Percentiles rank a stretch among this genome's conserved stretches.
Evolutionary conservation across 495 filamentous ascomycete genomes (phyloP).

Genomic region (Talaromyces ruber): DNA sequence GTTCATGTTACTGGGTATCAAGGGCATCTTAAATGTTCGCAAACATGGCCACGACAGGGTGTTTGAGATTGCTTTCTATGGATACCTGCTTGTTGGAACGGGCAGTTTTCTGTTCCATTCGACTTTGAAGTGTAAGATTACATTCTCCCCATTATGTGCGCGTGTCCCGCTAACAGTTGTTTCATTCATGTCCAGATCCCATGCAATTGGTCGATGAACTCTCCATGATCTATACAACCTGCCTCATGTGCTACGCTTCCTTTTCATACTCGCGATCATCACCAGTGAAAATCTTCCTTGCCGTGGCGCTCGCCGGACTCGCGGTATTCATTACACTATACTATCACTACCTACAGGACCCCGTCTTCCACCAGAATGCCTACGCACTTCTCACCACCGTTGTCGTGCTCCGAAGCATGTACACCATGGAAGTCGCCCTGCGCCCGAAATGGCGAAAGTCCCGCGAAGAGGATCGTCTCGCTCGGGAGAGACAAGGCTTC

Average conservation of each 20-base stretch:
- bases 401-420: slow-evolving; percentile 75
- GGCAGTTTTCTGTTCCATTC: slow-evolving; percentile 80
- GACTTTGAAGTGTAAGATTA: slow-evolving; percentile 63
- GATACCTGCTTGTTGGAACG: slow-evolving; percentile 71
- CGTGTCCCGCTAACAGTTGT: slow-evolving; percentile 10
- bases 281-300: slow-evolving; percentile 49
- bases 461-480: slow-evolving; percentile 33
- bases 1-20: slow-evolving; percentile 65
- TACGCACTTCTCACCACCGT: slow-evolving; percentile 74
- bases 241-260: slow-evolving; percentile 82
- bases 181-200: slow-evolving; percentile 56
- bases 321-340: slow-evolving; percentile 80
- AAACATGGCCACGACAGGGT: slow-evolving; percentile 63
- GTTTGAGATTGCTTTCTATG: slow-evolving; percentile 61
- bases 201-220: slow-evolving; percentile 98
- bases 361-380: slow-evolving; percentile 83
- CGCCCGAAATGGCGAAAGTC: slow-evolving; percentile 45
- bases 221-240: slow-evolving; percentile 97
- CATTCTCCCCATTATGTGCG: too few species aligned
- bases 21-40: slow-evolving; percentile 62
- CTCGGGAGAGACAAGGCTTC: slow-evolving; percentile 29
- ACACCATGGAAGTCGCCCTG: slow-evolving; percentile 79
- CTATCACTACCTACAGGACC: slow-evolving; percentile 91
- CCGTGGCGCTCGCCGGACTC: slow-evolving; percentile 48
- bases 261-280: slow-evolving; percentile 64